phyloP scores from a whole-genome alignment of 1,284 basidiomycete species.

The Cutaneotrichosporon cavernicola region DNA sequence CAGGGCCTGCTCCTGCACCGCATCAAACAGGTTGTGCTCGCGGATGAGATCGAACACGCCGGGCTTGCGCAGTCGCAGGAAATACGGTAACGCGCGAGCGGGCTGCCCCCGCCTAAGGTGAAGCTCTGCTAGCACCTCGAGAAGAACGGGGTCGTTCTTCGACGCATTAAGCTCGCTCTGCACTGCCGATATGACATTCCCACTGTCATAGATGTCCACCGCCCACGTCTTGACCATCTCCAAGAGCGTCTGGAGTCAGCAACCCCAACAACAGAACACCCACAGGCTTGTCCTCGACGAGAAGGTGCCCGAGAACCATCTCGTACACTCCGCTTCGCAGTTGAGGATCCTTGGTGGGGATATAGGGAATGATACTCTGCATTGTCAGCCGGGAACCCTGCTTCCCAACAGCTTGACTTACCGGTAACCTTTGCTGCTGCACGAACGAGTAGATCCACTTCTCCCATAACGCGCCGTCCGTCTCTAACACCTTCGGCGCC shows the following conservation, averaged over 20 bases:
- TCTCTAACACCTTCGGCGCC: constrained; percentile 82
- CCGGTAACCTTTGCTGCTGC: constrained; percentile 75
- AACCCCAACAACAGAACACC: constrained; percentile 28
- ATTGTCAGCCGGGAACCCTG: background rate
- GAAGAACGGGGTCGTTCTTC: constrained; percentile 64
- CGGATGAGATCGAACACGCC: constrained; percentile 94
- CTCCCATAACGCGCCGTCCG: constrained; percentile 82
- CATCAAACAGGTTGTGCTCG: constrained; percentile 91
- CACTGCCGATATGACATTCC: constrained; percentile 81
- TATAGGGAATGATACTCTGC: constrained; percentile 80
- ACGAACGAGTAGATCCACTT: constrained; percentile 92
- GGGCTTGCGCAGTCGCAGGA: constrained; percentile 76
- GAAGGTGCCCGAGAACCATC: constrained; percentile 86
- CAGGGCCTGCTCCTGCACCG: constrained; percentile 88
- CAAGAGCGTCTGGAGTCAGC: constrained; percentile 62
- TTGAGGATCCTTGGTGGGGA: constrained; percentile 78
- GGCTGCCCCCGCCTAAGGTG: constrained; percentile 85
- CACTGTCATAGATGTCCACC: constrained; percentile 80
- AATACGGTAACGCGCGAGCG: constrained; percentile 88
- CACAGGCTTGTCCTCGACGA: constrained; percentile 73
- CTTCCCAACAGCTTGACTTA: constrained; percentile 46
- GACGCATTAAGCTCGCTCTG: constrained; percentile 73
- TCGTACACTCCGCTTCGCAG: constrained; percentile 86
- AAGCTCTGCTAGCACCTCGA: constrained; percentile 92
- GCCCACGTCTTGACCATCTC: constrained; percentile 86